These are phyloP conservation scores for Dothideomycetes sp. DNA, from an alignment of 2,329 filamentous ascomycete species.

Conservation along the genomic window DNA sequence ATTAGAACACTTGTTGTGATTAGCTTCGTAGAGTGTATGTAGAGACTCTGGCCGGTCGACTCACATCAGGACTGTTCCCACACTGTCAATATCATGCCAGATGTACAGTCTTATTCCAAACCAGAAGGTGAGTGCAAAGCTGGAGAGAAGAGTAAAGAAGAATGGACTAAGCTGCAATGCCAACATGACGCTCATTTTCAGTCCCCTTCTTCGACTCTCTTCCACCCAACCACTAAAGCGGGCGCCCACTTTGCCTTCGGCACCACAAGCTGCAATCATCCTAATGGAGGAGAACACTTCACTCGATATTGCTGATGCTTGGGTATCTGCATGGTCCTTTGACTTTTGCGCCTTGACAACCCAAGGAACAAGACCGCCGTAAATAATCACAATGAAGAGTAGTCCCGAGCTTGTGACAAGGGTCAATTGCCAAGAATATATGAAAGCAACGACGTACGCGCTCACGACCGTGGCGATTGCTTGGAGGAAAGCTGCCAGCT, in stretches of 20 bases:
- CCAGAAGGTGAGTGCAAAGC: not conserved
- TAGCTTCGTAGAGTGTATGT: not conserved
- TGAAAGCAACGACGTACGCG: conserved; percentile 57
- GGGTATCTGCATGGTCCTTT: not conserved
- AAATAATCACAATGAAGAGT: conserved; percentile 37
- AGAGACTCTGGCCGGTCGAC: not conserved
- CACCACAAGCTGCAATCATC: conserved; percentile 54
- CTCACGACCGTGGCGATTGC: conserved; percentile 56
- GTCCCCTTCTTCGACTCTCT: not conserved
- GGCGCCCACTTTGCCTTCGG: conserved; percentile 24
- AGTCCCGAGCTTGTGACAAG: conserved; percentile 53
- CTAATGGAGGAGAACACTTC: conserved; percentile 49
- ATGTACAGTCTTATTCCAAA: not conserved
- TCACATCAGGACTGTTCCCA: not conserved
- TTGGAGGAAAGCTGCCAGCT: conserved; percentile 55
- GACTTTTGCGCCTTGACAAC: not conserved
- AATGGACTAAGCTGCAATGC: not conserved
- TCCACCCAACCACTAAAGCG: not conserved
- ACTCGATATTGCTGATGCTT: conserved; percentile 39
- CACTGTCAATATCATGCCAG: not conserved
- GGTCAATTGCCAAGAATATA: conserved; percentile 52
- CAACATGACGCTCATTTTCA: not conserved
- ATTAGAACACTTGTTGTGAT: not conserved
- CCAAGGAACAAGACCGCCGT: conserved; percentile 44
- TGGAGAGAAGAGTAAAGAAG: not conserved